Base-by-base conservation (phyloP, 192 early-diverging fungal species). In the Coemansia sp. region DNA sequence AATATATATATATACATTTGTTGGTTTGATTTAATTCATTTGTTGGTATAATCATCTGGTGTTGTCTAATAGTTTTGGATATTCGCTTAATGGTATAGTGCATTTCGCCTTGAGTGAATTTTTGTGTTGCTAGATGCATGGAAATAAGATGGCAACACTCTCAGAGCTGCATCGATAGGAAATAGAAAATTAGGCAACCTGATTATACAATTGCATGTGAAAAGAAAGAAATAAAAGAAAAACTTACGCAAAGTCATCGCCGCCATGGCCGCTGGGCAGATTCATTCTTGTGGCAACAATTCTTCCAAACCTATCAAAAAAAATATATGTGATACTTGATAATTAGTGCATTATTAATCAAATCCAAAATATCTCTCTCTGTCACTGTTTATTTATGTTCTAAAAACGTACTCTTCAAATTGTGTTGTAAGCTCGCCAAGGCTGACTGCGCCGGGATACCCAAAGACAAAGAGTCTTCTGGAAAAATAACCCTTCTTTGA, bases 161-260 rank as follows among this genome's bases (percentile, higher is more conserved):
- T n/a, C n/a, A n/a, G 22, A 28, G 22, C 22, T 28, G 22, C 22
- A 28, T 28, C 22, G 22, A 28, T 28, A 28, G 22, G 22, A 28
- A 28, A 28, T 28, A 28, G 51, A 55, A 14, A 55, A 55, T 8
- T 34, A 32, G 6, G 22, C 5, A 14, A 57, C 14, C n/a, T 32
- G 15, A 20, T 55, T 60, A 34, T 17, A 61, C 18, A 48, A 48
- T 48, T 48, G 17, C 45, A 48, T 15, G 45, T 7, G 15, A 38
- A 17, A 15, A 43, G 12, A 14, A 17, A 37, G 14, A 36, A 33
- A 33, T 35, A 36, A 22, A 17, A 48, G 33, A 41, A 28, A 53
- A 66, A 81, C 79, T 81, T 81, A 81, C 79, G 73, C 67, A 59
- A 75, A 66, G 3, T 70, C 74, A 39, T 81, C 48, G 2, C 71